phyloP scores from a whole-genome alignment of 2,329 filamentous ascomycete species.

The Sporothrix phasma region DNA sequence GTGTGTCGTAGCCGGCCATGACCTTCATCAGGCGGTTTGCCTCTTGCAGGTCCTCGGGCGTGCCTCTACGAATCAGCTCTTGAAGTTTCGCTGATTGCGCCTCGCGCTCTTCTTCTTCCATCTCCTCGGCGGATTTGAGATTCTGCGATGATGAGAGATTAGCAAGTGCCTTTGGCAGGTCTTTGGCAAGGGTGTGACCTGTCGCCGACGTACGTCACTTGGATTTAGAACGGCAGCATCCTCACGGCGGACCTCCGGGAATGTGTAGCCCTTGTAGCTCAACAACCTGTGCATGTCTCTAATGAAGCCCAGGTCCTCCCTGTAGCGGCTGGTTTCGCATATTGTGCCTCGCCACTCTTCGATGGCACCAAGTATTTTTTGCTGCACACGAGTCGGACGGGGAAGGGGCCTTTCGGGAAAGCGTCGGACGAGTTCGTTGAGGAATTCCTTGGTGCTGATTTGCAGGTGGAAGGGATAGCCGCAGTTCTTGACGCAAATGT shows the following conservation, averaged over 20 bases:
- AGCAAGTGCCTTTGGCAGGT: slow-evolving; percentile 17
- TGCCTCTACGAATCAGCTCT: slow-evolving; percentile 84
- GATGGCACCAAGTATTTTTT: slow-evolving; percentile 87
- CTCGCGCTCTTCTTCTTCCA: slow-evolving; percentile 93
- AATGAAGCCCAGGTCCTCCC: slow-evolving; percentile 92
- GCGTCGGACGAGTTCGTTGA: slow-evolving; percentile 92
- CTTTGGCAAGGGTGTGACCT: neutral
- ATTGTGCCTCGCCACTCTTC: slow-evolving; percentile 98
- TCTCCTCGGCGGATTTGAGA: slow-evolving; percentile 91
- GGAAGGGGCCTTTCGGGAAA: slow-evolving; percentile 91
- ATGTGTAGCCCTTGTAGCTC: slow-evolving; percentile 94
- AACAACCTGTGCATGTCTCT: slow-evolving; percentile 93
- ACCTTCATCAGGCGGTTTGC: slow-evolving; percentile 95
- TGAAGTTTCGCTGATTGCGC: slow-evolving; percentile 97
- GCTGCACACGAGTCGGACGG: slow-evolving; percentile 76
- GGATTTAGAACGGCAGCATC: slow-evolving; percentile 95
- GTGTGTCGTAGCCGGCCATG: slow-evolving; percentile 94
- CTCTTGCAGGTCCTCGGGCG: slow-evolving; percentile 88
- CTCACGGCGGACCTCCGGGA: slow-evolving; percentile 83
- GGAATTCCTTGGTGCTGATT: slow-evolving; percentile 96
- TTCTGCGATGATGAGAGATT: slow-evolving; percentile 47
- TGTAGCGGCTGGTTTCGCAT: slow-evolving; percentile 95
- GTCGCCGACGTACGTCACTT: slow-evolving; percentile 65
- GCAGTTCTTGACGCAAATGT: slow-evolving; percentile 99
- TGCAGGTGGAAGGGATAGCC: slow-evolving; percentile 98